These are phyloP conservation scores for Calvatia gigantea DNA, from an alignment of 768 basidiomycete species.

Conservation along the genomic window DNA sequence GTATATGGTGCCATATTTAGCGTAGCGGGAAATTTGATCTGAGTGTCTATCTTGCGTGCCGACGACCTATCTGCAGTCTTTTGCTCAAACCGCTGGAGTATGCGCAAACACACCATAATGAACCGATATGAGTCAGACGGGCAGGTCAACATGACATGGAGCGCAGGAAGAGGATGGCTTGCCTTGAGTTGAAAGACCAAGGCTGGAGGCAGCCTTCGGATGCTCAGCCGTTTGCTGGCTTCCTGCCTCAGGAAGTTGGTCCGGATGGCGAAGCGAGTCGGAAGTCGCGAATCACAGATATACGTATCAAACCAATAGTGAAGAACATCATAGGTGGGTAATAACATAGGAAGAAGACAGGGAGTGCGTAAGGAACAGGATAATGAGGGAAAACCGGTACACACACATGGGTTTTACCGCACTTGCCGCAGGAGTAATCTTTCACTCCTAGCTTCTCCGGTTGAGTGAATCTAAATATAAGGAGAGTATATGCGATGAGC, in stretches of 20 bases:
- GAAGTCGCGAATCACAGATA: neutral
- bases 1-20: slow-evolving; percentile 91
- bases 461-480: slow-evolving; percentile 65
- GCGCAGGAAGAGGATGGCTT: neutral
- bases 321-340: neutral
- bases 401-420: slow-evolving; percentile 66
- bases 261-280: slow-evolving; percentile 6
- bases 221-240: slow-evolving; percentile 81
- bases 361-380: neutral
- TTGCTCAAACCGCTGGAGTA: slow-evolving; percentile 84
- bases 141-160: neutral
- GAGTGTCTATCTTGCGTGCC: slow-evolving; percentile 81
- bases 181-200: slow-evolving; percentile 96
- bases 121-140: no score
- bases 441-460: slow-evolving; percentile 80
- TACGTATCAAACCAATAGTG: neutral
- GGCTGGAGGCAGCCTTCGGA: slow-evolving; percentile 83
- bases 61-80: slow-evolving; percentile 67
- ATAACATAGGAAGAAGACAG: neutral
- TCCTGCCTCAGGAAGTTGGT: slow-evolving; percentile 37
- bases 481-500: slow-evolving; percentile 7
- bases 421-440: slow-evolving; percentile 83
- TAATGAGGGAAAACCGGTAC: neutral
- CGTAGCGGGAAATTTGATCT: slow-evolving; percentile 75
- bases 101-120: neutral